Base-by-base conservation (phyloP, 306 rosid species). In the Ammopiptanthus mongolicus region DNA sequence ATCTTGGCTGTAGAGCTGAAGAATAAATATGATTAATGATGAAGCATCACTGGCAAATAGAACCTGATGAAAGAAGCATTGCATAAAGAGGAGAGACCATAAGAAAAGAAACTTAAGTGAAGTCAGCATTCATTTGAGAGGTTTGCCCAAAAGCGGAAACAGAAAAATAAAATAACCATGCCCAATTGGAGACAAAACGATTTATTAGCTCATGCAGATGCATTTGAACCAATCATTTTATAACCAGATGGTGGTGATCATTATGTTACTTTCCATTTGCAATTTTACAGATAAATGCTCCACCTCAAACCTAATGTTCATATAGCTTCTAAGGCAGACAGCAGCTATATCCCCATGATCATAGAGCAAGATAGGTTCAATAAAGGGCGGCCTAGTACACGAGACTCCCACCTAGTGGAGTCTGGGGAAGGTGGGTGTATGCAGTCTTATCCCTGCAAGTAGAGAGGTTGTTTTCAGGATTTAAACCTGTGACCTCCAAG, bases 1-100 rank as follows among this genome's bases (percentile, higher is more conserved):
- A 95, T 90, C 88, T 31, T 90, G 83, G 97, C 89, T 4, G 93
- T 72, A 81, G 98, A 92, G 78, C 98, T 92, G 82, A 88, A 88
- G 82, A 63, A 81, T 81, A 73, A 86, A 58, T 66, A 81, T 18
- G 80, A 85, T 81, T 81, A 81, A 85, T 85, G 84, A 57, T 69
- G 78, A 80, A 22, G 83, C 83, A 83, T 77, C 83, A 81, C 85
- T 79, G 78, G 77, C 71, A 69, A 79, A 77, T 80, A 81, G 82
- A 86, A 85, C 80, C 77, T 85, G 84, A 84, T 74, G 81, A 53
- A 63, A 77, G 34, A 80, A 74, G 81, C 81, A 79, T 70, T 70
- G 75, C 82, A 60, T 81, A 34, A 69, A 80, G 73, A 69, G 65
- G 73, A 62, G 55, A 80, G 42, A 36, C 41, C 80, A 76, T 80